Evolutionary conservation across 768 basidiomycete genomes (phyloP), one percentile per base, ranked within the genome.

Genomic region (Podaxis sp.): DNA sequence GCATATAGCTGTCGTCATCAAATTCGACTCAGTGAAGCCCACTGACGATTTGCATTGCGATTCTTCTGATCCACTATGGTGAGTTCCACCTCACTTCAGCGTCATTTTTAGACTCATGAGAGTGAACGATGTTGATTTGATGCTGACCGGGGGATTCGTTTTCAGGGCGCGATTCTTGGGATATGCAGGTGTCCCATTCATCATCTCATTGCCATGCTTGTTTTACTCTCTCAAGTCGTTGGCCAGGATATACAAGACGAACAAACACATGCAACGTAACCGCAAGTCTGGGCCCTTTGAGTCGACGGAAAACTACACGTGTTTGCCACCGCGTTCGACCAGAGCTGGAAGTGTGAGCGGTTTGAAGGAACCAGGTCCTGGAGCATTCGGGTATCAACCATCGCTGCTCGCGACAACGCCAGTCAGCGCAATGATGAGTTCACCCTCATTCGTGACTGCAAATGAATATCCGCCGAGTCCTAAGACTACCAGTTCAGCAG

Each of bases 141-240:
- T 41, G 40, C 40, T n/a, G 17, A 41, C 15, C 5, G 7, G 20
- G 44, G n/a, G 1, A 20, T 11, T 50, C 2, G 4, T 26, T 50
- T 50, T 11, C 24, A 89, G 88, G 88, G 78, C 84, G 33, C 84
- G 88, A 50, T 80, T 89, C 60, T 66, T 87, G n/a, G 82, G 84
- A 41, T 89, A 88, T 66, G 82, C 87, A 12, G 88, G 87, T 6
- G 68, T 80, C 6, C 80, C 87, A 0, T 76, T 87, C 61, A 58
- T 84, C 48, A 70, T 84, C 10, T 73, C 79, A 2, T 69, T 87
- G 15, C 87, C 88, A 2, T 82, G 81, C 52, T 71, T 86, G 44
- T 73, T 79, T 64, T 70, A 87, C 12, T 84, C 86, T 3, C 70
- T 79, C 26, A 69, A 71, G 37, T 80, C 82, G n/a, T 71, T 81